Evolutionary conservation across 306 rosid species (phyloP), one percentile per base, ranked within the genome.

Genomic region (Mimosa bimucronata): DNA sequence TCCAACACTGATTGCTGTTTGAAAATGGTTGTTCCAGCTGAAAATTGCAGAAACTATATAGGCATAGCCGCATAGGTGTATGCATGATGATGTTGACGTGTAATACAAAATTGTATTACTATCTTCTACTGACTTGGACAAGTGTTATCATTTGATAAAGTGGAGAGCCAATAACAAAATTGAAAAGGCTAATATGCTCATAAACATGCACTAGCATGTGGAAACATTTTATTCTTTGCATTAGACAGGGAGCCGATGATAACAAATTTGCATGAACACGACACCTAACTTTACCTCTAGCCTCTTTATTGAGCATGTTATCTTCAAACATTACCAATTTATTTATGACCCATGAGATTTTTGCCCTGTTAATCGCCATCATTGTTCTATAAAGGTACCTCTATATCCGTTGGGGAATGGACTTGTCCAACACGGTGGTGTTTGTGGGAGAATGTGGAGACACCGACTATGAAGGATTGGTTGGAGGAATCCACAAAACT

Each of bases 391-490:
- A 73, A 74, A 95, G 99, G 91, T 96, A 96, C 85, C 90, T 96
- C 7, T 90, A 84, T 44, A 89, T 91, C 77, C 91, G 99, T 77
- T 96, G 99, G 99, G 98, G 98, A 44, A 89, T 91, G 77, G 97
- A 96, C 74, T 84, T 96, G 74, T 89, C 98, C 9, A 96, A 90
- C 79, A 87, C 92, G 89, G 98, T 93, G 74, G 99, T 96, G 45
- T 82, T 96, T 76, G 97, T 90, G 29, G 99, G 99, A 80, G 99
- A 93, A 75, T 85, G 92, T 16, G 99, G 99, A 42, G 98, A 96
- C 87, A 91, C 99, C 0, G 99, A 96, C 80, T 93, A 91, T 25
- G 99, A 96, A 87, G 99, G 89, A 65, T 80, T 96, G 83, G 88
- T 96, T 34, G 94, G 94, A 23, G 99, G 99, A 73, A n/a, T 88